These are phyloP conservation scores for Linum usitatissimum DNA, from an alignment of 345 rosid species.

Conservation along the genomic window DNA sequence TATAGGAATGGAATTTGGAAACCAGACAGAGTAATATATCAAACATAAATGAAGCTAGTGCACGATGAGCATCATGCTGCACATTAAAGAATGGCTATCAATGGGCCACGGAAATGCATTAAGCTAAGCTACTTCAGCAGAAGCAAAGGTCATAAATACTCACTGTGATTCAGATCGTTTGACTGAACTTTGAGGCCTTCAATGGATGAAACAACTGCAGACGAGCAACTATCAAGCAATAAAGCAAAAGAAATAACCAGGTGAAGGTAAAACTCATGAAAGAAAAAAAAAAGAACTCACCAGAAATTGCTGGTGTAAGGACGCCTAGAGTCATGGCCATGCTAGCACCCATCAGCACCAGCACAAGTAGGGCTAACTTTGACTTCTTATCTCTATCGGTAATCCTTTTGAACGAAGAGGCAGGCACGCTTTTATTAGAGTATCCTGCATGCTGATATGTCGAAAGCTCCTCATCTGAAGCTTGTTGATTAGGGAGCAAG, in stretches of 20 bases:
- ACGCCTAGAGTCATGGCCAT: slow-evolving; percentile 53
- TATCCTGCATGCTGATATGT: slow-evolving; percentile 45
- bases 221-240: slow-evolving; percentile 15
- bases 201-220: slow-evolving; percentile 72
- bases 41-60: no score
- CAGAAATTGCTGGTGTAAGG: slow-evolving; percentile 79
- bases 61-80: no score
- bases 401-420: slow-evolving; percentile 41
- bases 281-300: slow-evolving; percentile 20
- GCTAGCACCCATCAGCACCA: slow-evolving; percentile 63
- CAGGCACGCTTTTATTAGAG: slow-evolving; percentile 29
- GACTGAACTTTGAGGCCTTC: slow-evolving; percentile 54
- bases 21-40: no score
- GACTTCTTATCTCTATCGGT: slow-evolving; percentile 52
- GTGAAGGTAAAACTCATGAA: slow-evolving; percentile 4
- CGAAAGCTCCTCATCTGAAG: slow-evolving; percentile 87
- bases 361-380: slow-evolving; percentile 57
- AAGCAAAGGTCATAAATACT: slow-evolving; percentile 15
- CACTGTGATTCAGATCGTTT: slow-evolving; percentile 41
- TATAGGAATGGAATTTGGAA: no score
- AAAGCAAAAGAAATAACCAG: neutral
- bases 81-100: no score
- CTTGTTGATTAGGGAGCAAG: slow-evolving; percentile 86
- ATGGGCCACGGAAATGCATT: no score
- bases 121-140: no score